Base-by-base conservation (phyloP, 2,329 filamentous ascomycete genomes). In the Lithohypha guttulata region DNA sequence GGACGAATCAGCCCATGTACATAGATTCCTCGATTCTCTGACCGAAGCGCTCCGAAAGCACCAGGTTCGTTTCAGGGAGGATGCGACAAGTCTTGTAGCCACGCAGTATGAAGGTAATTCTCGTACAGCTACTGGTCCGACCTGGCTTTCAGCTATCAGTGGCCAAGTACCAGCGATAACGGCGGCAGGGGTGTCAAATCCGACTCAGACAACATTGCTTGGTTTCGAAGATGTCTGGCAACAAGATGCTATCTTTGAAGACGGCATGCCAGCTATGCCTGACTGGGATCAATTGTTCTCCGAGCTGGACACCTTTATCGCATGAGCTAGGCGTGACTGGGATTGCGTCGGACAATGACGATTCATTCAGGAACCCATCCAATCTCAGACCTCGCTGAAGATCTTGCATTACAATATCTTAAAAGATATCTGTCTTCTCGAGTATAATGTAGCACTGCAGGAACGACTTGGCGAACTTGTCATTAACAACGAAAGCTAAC, bases 11-110 rank as follows among this genome's bases (percentile, higher is more conserved):
- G 47, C 50, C 0, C 41, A 57, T 13, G 57, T 57, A 1, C 50
- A 51, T 3, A 50, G 59, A 15, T 56, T 57, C 4, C 55, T 63
- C 18, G 52, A 57, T n/a, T 58, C 56, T 0, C 56, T 63, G 54
- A 61, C 60, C 55, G 50, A 47, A 0, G 53, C 59, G 3, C 35
- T 63, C 10, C 51, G 52, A 18, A 58, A 53, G 34, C 53, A 62
- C 34, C 48, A 51, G n/a, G 44, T 48, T 9, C 32, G 31, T 21
- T 22, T 50, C 27, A 39, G 36, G 13, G 19, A 42, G 15, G 17
- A 18, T 10, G n/a, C n/a, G n/a, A n/a, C n/a, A n/a, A n/a, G n/a
- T n/a, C n/a, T n/a, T n/a, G n/a, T n/a, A n/a, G n/a, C n/a, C n/a
- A n/a, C n/a, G n/a, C n/a, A n/a, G n/a, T n/a, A n/a, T n/a, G n/a